Evolutionary conservation across 495 filamentous ascomycete genomes (phyloP).

Genomic region (Oidiodendron maius): DNA sequence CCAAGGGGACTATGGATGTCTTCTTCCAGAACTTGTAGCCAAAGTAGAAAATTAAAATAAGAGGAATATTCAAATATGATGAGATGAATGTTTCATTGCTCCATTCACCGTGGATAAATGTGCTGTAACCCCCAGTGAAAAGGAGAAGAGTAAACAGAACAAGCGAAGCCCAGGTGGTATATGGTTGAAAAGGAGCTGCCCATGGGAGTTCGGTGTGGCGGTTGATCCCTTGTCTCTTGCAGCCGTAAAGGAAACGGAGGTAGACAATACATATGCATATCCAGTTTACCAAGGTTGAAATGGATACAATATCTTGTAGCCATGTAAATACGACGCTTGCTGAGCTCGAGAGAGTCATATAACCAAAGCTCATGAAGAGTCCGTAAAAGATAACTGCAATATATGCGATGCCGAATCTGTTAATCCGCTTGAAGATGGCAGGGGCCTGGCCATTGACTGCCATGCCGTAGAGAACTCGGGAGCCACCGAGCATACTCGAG

Average conservation of each 20-base stretch:
- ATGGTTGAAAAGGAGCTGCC: conserved; percentile 55
- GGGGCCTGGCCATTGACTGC: conserved; percentile 62
- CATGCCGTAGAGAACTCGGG: conserved; percentile 65
- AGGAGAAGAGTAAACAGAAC: conserved; percentile 44
- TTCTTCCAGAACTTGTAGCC: conserved; percentile 47
- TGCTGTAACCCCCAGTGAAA: conserved; percentile 16
- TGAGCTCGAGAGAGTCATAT: conserved; percentile 62
- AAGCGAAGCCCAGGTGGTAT: conserved; percentile 52
- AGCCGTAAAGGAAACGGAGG: conserved; percentile 50
- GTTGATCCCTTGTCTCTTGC: conserved; percentile 49
- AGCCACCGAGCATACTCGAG: conserved; percentile 67
- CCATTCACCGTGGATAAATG: conserved; percentile 19
- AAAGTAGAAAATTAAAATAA: conserved; percentile 50
- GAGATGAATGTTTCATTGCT: conserved; percentile 43
- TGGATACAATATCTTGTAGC: conserved; percentile 53
- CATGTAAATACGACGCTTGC: conserved; percentile 51
- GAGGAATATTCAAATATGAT: conserved; percentile 54
- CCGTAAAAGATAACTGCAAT: conserved; percentile 48
- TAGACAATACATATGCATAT: conserved; percentile 48
- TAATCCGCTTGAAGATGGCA: conserved; percentile 46
- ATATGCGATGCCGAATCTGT: conserved; percentile 54
- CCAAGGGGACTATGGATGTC: conserved; percentile 23
- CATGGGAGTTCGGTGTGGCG: conserved; percentile 50
- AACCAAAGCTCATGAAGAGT: conserved; percentile 53
- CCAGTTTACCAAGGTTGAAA: conserved; percentile 56